Base-by-base conservation (phyloP, 2,329 filamentous ascomycete genomes). In the Penicillium carneum region DNA sequence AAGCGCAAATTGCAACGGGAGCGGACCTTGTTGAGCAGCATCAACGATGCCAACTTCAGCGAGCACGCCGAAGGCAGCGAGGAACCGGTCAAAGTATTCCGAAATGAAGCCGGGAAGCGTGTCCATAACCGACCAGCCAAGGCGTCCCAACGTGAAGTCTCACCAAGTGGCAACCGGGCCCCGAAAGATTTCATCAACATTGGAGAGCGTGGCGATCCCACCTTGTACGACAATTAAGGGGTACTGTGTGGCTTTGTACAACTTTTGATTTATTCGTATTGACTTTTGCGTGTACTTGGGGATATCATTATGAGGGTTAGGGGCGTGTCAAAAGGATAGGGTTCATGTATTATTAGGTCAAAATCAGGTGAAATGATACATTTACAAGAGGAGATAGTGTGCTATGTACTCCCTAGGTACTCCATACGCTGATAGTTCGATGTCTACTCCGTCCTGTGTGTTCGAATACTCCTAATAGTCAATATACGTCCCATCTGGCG, bases 161-260 rank as follows among this genome's bases (percentile, higher is more conserved):
- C 84, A 0, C 93, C 93, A 0, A 86, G 87, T 29, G 85, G 87
- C 34, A 82, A 88, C 63, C 84, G 92, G 58, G 84, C 87, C 34
- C 84, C 91, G 0, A 82, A 85, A 5, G 92, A 95, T 70, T 98
- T 97, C 69, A 89, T 92, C 76, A 86, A 89, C 63, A 85, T 96
- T 82, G 94, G 94, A 41, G 92, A 92, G 16, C 91, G 90, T 71
- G 94, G 93, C 5, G 94, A 98, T 71, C 87, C 92, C 76, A 82
- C 85, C 45, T 82, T 97, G 14, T 97, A 88, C 74, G 86, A 85
- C 10, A 82, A 91, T n/a, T 59, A 45, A 46, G 39, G 14, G 12
- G 3, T n/a, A 16, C 10, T 26, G 3, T 52, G 12, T 52, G 12
- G 10, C 5, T 55, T 20, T 39, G 34, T 43, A 46, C 31, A 16